phyloP scores from a whole-genome alignment of 164 flowering plant species.

The Akebia trifoliata region DNA sequence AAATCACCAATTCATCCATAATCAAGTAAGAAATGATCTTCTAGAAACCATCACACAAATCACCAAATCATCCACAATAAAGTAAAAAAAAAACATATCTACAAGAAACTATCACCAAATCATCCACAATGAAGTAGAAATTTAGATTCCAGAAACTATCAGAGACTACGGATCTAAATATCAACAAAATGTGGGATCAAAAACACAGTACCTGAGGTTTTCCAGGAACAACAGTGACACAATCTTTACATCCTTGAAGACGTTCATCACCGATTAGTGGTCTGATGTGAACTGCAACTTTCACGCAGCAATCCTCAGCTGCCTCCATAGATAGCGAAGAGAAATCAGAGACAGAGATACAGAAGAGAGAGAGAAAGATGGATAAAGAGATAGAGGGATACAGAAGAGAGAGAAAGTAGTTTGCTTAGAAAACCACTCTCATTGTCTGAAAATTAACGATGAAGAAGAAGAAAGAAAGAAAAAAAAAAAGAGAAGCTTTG shows the following conservation, averaged over 20 bases:
- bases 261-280: conserved; percentile 88
- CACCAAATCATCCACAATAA: too few relatives aligned
- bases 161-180: too few relatives aligned
- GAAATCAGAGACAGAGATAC: conserved; percentile 13
- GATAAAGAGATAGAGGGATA: conserved; percentile 10
- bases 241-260: conserved; percentile 90
- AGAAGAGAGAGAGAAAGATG: conserved; percentile 5
- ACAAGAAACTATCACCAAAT: too few relatives aligned
- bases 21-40: too few relatives aligned
- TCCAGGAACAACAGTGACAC: conserved; percentile 72
- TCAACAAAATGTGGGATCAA: not conserved
- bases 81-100: too few relatives aligned
- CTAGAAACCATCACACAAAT: too few relatives aligned
- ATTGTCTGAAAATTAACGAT: conserved; percentile 8
- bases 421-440: conserved; percentile 12
- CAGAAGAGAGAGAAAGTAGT: not conserved
- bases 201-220: conserved; percentile 76
- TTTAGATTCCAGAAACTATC: too few relatives aligned
- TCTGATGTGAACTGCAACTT: conserved; percentile 86
- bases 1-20: not conserved
- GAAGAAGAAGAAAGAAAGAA: conserved; percentile 1
- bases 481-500: not conserved
- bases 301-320: conserved; percentile 84
- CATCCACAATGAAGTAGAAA: too few relatives aligned
- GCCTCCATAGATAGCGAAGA: conserved; percentile 21